These are phyloP conservation scores for Daldinia bambusicola DNA, from an alignment of 495 filamentous ascomycete species.

Conservation along the genomic window DNA sequence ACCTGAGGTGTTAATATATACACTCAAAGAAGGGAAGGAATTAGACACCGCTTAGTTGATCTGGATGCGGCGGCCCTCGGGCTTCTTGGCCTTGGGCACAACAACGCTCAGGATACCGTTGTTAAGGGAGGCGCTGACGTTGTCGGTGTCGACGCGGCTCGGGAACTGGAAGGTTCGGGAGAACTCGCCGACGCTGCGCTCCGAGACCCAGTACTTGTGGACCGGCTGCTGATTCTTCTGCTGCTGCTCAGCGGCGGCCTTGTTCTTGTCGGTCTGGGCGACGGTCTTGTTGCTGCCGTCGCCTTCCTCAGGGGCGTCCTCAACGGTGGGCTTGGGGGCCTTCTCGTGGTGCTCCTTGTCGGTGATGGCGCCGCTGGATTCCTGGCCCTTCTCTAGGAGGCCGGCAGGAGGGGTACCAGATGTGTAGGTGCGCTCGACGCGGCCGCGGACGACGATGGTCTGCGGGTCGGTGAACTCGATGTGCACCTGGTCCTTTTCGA, in stretches of 20 bases:
- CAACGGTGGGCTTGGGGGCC: constrained; percentile 69
- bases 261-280: constrained; percentile 45
- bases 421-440: constrained; percentile 66
- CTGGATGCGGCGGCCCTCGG: constrained; percentile 46
- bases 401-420: constrained; percentile 54
- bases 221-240: constrained; percentile 52
- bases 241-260: constrained; percentile 40
- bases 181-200: constrained; percentile 85
- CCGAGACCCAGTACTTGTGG: constrained; percentile 79
- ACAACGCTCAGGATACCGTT: constrained; percentile 77
- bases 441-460: constrained; percentile 79
- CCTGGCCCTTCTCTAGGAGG: constrained; percentile 42
- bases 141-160: constrained; percentile 75
- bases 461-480: constrained; percentile 87
- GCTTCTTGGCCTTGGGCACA: constrained; percentile 78
- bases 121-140: constrained; percentile 77
- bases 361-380: constrained; percentile 47
- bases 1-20: too few species aligned
- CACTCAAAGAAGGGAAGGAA: not conserved
- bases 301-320: constrained; percentile 60
- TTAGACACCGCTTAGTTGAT: constrained; percentile 37
- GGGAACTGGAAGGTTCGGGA: constrained; percentile 82
- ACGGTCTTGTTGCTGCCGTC: constrained; percentile 38
- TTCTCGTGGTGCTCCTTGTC: constrained; percentile 53
- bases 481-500: constrained; percentile 77